A percentile compares a stretch with the other conserved stretches of the same genome.
phyloP scores from a whole-genome alignment of 2,329 filamentous ascomycete species.

The Monosporascus sp. region DNA sequence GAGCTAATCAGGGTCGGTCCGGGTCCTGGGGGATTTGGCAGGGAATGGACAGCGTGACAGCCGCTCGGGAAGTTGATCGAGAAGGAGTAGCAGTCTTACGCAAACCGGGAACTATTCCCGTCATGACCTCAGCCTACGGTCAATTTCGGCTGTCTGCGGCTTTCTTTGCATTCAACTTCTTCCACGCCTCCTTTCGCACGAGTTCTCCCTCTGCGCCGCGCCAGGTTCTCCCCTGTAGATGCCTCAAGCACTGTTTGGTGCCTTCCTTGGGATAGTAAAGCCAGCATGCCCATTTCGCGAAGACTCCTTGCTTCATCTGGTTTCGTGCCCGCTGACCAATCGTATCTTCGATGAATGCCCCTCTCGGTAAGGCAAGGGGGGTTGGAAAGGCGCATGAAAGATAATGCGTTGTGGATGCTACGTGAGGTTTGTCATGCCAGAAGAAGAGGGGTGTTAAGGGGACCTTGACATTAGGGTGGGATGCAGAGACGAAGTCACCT shows the following conservation, averaged over 20 bases:
- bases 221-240: constrained; percentile 48
- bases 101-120: too few species aligned
- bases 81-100: too few species aligned
- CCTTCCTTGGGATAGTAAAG: constrained; percentile 47
- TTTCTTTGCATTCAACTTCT: constrained; percentile 6
- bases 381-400: constrained; percentile 43
- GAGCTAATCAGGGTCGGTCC: too few species aligned
- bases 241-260: constrained; percentile 38
- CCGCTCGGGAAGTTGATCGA: too few species aligned
- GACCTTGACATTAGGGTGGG: constrained; percentile 17
- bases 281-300: constrained; percentile 50
- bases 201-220: constrained; percentile 31
- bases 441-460: constrained; percentile 52
- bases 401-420: constrained; percentile 45
- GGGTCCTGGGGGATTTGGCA: too few species aligned
- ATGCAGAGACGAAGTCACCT: constrained; percentile 28
- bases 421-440: constrained; percentile 54
- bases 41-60: too few species aligned
- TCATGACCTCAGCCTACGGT: neutral
- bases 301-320: constrained; percentile 50
- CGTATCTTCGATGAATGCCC: constrained; percentile 52
- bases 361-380: constrained; percentile 42
- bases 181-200: constrained; percentile 15
- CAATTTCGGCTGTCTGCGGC: neutral
- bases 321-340: constrained; percentile 48